Conservation (phyloP, 2,329 filamentous ascomycete genomes). For the Thelonectria rubi region DNA sequence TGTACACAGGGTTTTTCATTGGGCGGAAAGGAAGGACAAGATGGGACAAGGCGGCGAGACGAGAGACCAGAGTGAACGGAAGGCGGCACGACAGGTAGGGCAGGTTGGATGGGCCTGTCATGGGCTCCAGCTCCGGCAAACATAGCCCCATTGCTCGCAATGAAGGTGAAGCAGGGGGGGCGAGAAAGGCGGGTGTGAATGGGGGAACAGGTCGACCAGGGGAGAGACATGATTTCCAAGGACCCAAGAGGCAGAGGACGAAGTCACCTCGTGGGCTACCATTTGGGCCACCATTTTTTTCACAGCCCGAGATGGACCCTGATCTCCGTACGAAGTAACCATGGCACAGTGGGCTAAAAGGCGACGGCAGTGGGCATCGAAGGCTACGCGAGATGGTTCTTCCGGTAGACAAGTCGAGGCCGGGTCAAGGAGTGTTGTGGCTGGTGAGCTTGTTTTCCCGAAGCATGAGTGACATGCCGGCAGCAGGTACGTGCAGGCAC, state of each 20-base stretch:
- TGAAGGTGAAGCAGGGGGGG: neutral
- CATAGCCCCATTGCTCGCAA: conserved; percentile 6
- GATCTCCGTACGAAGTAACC: no score
- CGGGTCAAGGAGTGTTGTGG: neutral
- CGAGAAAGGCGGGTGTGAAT: no score
- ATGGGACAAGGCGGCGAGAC: neutral
- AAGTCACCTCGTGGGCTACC: no score
- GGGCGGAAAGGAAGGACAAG: neutral
- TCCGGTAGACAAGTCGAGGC: neutral
- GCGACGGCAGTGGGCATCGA: no score
- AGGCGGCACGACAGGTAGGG: neutral
- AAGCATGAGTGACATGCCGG: neutral
- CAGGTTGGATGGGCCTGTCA: conserved; percentile 1
- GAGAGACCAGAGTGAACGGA: neutral
- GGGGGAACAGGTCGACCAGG: no score
- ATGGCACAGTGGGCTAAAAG: no score
- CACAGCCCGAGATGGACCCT: no score
- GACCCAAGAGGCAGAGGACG: no score
- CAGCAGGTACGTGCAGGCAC: neutral
- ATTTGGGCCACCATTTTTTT: no score
- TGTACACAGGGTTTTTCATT: no score
- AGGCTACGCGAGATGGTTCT: neutral
- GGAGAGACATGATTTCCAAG: no score
- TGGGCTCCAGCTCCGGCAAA: neutral
- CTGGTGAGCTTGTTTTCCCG: neutral